Conservation (phyloP, 352 stramenopile species). For the Globisporangium spiculum region DNA sequence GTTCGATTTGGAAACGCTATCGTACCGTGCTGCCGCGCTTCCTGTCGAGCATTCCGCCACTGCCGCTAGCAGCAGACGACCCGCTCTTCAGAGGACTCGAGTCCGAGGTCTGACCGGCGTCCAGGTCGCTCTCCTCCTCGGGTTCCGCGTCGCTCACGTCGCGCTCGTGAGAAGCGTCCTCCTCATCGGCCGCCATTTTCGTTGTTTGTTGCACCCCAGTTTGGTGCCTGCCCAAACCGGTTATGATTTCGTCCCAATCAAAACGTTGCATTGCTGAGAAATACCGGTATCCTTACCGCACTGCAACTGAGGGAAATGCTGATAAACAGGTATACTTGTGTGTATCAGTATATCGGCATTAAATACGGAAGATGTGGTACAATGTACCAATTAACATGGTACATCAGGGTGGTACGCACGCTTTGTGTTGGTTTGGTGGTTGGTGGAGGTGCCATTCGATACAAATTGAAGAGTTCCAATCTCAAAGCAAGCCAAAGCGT, state of each 20-base stretch:
- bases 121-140: slow-evolving; percentile 18
- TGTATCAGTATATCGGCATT: background rate
- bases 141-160: slow-evolving; percentile 12
- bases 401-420: background rate
- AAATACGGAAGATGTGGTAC: background rate
- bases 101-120: slow-evolving; percentile 6
- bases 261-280: background rate
- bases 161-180: background rate
- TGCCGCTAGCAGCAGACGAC: background rate
- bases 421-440: slow-evolving; percentile 4
- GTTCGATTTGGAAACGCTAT: background rate
- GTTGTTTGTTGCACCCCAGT: background rate
- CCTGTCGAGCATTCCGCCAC: slow-evolving; percentile 9
- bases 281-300: background rate
- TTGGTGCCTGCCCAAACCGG: no score
- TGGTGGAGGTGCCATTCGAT: slow-evolving; percentile 6
- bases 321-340: no score
- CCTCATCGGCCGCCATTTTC: slow-evolving; percentile 9
- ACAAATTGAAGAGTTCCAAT: slow-evolving; percentile 10
- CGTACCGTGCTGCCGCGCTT: slow-evolving; percentile 16
- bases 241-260: no score
- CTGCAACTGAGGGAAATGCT: no score
- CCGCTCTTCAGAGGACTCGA: slow-evolving; percentile 14
- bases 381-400: background rate
- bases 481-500: background rate